Conservation (phyloP, 176 grass and related monocot species). For the Cenchrus americanus region DNA sequence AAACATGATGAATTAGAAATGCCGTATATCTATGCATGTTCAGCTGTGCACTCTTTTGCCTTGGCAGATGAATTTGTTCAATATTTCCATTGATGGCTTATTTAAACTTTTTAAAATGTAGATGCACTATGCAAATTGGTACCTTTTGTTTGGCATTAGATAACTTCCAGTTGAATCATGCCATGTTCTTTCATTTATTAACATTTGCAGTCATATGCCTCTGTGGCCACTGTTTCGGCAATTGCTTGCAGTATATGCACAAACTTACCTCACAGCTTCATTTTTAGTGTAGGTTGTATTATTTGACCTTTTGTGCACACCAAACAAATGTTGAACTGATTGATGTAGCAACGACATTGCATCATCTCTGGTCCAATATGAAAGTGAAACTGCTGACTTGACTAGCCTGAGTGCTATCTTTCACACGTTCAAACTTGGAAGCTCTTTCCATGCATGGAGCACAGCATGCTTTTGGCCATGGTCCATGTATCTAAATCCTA, state of each 20-base stretch:
- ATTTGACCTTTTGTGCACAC: not conserved
- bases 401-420: not conserved
- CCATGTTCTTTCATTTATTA: not conserved
- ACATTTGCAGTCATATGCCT: not conserved
- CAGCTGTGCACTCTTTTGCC: not conserved
- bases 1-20: not conserved
- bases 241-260: not conserved
- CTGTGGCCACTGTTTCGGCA: not conserved
- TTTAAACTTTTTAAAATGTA: not conserved
- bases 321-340: not conserved
- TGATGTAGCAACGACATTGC: not conserved
- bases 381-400: not conserved
- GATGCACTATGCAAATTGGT: not conserved
- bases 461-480: slow-evolving; percentile 4
- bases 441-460: not conserved
- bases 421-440: not conserved
- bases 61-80: not conserved
- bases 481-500: not conserved
- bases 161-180: not conserved
- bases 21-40: not conserved
- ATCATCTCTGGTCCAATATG: not conserved
- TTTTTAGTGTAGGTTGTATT: not conserved
- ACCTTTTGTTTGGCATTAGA: slow-evolving; percentile 24
- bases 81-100: not conserved
- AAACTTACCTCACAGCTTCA: not conserved